A percentile compares a stretch with the other conserved stretches of the same genome.
phyloP scores from a whole-genome alignment of 2,329 filamentous ascomycete genomes.

The Paracorniculantispora psalliotae region DNA sequence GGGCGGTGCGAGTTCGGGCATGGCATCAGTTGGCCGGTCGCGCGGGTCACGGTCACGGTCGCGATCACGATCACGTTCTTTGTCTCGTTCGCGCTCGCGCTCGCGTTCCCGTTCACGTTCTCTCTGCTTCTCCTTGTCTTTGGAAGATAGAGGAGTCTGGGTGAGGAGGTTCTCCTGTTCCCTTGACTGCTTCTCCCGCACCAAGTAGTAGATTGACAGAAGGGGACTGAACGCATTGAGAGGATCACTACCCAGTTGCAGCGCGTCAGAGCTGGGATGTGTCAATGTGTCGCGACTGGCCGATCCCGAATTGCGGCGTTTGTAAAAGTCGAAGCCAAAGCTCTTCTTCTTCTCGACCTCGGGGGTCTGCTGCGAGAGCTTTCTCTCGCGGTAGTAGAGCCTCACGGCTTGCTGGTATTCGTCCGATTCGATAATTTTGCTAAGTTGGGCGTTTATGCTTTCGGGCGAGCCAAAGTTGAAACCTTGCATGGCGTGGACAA shows the following conservation, averaged over 20 bases:
- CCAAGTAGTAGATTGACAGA: constrained; percentile 90
- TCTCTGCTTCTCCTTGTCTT: constrained; percentile 27
- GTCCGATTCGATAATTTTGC: constrained; percentile 82
- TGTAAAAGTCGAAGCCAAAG: constrained; percentile 94
- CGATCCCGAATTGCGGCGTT: constrained; percentile 74
- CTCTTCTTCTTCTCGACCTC: constrained; percentile 79
- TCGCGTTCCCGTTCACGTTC: constrained; percentile 24
- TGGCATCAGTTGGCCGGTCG: constrained; percentile 26
- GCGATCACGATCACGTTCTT: constrained; percentile 27
- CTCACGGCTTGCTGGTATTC: constrained; percentile 87
- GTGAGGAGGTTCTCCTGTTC: constrained; percentile 45
- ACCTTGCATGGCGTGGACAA: constrained; percentile 91
- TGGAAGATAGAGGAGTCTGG: constrained; percentile 43
- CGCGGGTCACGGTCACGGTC: constrained; percentile 3
- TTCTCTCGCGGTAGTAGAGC: constrained; percentile 62
- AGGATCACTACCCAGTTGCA: constrained; percentile 78
- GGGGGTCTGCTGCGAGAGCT: constrained; percentile 49
- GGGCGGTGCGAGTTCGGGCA: constrained; percentile 75
- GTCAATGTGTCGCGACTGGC: constrained; percentile 83
- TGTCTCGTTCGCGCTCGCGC: neutral
- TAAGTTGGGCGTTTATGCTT: constrained; percentile 74
- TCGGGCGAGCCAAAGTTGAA: constrained; percentile 94
- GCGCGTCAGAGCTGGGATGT: constrained; percentile 77
- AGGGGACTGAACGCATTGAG: constrained; percentile 90
- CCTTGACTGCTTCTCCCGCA: constrained; percentile 87